These are phyloP conservation scores for Gossypium rotundifolium DNA, from an alignment of 345 rosid species.

Conservation along the genomic window DNA sequence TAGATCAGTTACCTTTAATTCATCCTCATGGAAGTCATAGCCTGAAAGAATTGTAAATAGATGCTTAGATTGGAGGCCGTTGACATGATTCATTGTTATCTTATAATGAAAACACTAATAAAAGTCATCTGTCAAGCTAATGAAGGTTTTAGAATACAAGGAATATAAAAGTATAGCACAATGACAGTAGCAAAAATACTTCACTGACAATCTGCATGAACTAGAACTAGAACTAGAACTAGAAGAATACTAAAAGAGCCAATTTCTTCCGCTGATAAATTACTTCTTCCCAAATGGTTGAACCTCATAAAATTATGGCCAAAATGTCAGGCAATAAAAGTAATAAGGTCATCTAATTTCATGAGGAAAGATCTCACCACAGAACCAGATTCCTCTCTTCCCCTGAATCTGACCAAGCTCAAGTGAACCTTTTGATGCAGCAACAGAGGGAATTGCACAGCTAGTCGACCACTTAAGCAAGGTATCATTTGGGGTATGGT, in stretches of 20 bases:
- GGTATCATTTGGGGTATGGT: constrained; percentile 38
- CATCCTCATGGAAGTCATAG: constrained; percentile 90
- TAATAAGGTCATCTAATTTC: background rate
- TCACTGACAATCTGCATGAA: background rate
- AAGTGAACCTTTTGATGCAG: constrained; percentile 70
- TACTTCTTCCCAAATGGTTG: background rate
- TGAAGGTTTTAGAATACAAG: background rate
- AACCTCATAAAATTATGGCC: background rate
- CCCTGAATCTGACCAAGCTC: constrained; percentile 77
- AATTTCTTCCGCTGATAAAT: background rate
- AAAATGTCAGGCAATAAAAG: background rate
- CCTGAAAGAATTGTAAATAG: constrained; percentile 40
- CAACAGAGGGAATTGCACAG: constrained; percentile 79
- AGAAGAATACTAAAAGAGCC: background rate
- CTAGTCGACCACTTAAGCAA: constrained; percentile 74
- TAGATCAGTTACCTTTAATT: constrained; percentile 50
- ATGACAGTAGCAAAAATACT: background rate
- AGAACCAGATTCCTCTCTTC: constrained; percentile 78
- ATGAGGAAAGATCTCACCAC: constrained; percentile 30
- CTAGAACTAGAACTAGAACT: background rate
- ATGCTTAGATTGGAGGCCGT: background rate
- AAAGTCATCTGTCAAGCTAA: background rate
- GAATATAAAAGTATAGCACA: background rate
- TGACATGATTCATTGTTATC: background rate
- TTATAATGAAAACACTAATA: background rate